phyloP scores from a whole-genome alignment of 208 protist genomes.

The Herpetomonas tarakana region DNA sequence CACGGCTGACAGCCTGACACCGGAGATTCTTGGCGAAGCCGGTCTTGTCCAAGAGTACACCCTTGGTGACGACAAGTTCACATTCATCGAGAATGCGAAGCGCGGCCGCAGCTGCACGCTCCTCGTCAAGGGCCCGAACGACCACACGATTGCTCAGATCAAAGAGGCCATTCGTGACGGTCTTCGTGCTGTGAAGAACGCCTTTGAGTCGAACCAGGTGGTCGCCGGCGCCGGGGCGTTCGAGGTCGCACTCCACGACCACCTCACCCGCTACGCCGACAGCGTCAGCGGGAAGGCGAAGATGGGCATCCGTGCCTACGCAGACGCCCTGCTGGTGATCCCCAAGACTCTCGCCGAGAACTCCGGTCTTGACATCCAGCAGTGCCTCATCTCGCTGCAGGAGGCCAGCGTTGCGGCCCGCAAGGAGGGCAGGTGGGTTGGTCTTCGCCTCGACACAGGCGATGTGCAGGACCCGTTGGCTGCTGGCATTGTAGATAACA shows the following conservation, averaged over 20 bases:
- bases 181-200: constrained; percentile 98
- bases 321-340: constrained; percentile 97
- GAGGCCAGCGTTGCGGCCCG: constrained; percentile 80
- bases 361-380: constrained; percentile 97
- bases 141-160: constrained; percentile 99
- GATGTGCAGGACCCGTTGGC: constrained; percentile 93
- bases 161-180: constrained; percentile 99
- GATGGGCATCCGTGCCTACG: constrained; percentile 98
- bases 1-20: constrained; percentile 96
- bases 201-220: constrained; percentile 93
- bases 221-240: constrained; percentile 99
- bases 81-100: constrained; percentile 98
- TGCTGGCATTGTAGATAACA: constrained; percentile 98
- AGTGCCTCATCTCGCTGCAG: constrained; percentile 95
- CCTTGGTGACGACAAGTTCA: constrained; percentile 99
- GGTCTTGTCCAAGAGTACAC: constrained; percentile 98
- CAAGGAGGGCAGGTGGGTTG: constrained; percentile 77
- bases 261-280: constrained; percentile 93
- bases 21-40: constrained; percentile 95
- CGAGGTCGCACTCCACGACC: constrained; percentile 93
- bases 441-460: constrained; percentile 98
- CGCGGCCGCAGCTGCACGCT: constrained; percentile 98
- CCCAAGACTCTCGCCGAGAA: constrained; percentile 99
- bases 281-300: constrained; percentile 89
- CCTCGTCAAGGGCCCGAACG: constrained; percentile 99